A percentile compares a stretch with the other conserved stretches of the same genome.
These are phyloP conservation scores for Hymenoscyphus repandus DNA, from an alignment of 2,329 filamentous ascomycete species.

Conservation along the genomic window DNA sequence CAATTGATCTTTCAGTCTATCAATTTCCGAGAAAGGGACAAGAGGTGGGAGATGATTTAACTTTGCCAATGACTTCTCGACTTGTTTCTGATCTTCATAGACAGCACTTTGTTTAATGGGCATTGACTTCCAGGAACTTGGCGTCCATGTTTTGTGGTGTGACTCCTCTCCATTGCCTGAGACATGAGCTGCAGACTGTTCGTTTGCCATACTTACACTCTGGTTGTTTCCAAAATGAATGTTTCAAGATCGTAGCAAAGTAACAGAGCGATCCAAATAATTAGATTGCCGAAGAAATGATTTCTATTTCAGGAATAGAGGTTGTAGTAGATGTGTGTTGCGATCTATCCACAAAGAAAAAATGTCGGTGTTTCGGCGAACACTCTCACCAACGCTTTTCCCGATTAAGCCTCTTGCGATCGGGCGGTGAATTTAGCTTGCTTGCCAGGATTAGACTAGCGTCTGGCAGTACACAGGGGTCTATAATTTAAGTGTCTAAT, in stretches of 20 bases:
- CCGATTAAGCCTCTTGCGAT: no score
- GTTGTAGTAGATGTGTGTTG: no score
- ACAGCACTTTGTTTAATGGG: conserved; percentile 72
- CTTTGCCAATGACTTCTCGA: conserved; percentile 57
- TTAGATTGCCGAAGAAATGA: no score
- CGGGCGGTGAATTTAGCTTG: no score
- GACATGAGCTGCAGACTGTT: background rate
- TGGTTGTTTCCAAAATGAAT: background rate
- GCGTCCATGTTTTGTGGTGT: conserved; percentile 42
- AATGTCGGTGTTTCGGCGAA: no score
- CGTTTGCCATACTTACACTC: background rate
- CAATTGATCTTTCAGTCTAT: conserved; percentile 70
- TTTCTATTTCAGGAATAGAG: no score
- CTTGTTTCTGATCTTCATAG: conserved; percentile 58
- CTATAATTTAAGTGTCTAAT: no score
- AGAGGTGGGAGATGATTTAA: conserved; percentile 68
- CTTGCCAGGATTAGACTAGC: no score
- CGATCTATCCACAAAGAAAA: no score
- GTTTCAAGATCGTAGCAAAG: background rate
- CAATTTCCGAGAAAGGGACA: conserved; percentile 76
- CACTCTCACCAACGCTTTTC: no score
- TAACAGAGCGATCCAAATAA: no score
- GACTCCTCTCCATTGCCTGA: background rate
- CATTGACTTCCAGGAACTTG: conserved; percentile 68
- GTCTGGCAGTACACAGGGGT: no score